A percentile compares a stretch with the other conserved stretches of the same genome.
Conservation (phyloP, 306 rosid genomes). For the Medicago truncatula region MtrunA17r5.0-ANR NC_053045.1:46180501-46181000, state of each 20-base stretch:
- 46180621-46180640: too few species aligned
- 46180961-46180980: not conserved
- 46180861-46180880: constrained; percentile 13
- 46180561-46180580: too few species aligned
- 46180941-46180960: constrained; percentile 2
- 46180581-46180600: too few species aligned
- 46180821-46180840: constrained; percentile 3
- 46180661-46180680: too few species aligned
- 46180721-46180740: not conserved
- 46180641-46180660: too few species aligned
- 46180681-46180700: not conserved
- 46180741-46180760: too few species aligned
- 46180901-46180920: constrained; percentile 16
- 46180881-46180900: not conserved
- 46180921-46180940: constrained; percentile 14
- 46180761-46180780: not conserved
- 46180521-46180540: too few species aligned
- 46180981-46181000: not conserved
- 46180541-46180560: too few species aligned
- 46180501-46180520: too few species aligned
- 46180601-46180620: too few species aligned
- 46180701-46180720: not conserved
- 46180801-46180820: not conserved
- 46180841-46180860: constrained; percentile 38
- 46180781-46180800: not conserved